phyloP scores from a whole-genome alignment of 768 basidiomycete species.

The Termitomyces heimii region DNA sequence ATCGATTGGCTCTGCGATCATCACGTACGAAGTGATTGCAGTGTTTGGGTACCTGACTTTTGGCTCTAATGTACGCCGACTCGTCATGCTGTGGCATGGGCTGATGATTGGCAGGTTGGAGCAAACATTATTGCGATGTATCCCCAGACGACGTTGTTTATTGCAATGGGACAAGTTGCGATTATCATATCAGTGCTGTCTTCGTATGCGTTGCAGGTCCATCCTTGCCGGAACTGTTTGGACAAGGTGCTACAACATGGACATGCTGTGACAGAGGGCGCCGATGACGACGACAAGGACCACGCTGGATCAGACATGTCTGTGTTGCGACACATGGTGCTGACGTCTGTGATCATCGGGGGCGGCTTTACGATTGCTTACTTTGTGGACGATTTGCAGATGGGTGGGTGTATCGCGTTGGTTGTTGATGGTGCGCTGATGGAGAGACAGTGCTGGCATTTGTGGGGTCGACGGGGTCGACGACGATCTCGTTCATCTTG shows the following conservation, averaged over 20 bases:
- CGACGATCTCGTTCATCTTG: slow-evolving; percentile 94
- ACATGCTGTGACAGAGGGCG: slow-evolving; percentile 29
- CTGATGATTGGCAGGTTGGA: slow-evolving; percentile 50
- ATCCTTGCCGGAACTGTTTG: slow-evolving; percentile 87
- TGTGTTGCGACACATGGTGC: slow-evolving; percentile 54
- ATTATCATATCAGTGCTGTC: slow-evolving; percentile 88
- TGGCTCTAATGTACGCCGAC: slow-evolving; percentile 61
- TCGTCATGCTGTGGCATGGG: not conserved
- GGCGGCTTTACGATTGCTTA: slow-evolving; percentile 70
- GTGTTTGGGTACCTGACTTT: slow-evolving; percentile 92
- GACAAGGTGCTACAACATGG: slow-evolving; percentile 77
- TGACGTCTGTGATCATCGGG: slow-evolving; percentile 63
- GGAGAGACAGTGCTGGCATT: slow-evolving; percentile 74
- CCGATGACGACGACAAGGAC: slow-evolving; percentile 45
- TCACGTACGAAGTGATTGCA: slow-evolving; percentile 86
- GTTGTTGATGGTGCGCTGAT: slow-evolving; percentile 1
- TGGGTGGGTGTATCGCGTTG: slow-evolving; percentile 51
- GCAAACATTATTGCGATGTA: slow-evolving; percentile 96
- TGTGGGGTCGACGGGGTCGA: slow-evolving; percentile 94
- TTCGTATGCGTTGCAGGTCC: slow-evolving; percentile 92
- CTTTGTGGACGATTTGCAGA: slow-evolving; percentile 68
- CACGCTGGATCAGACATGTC: slow-evolving; percentile 61
- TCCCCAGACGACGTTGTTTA: slow-evolving; percentile 83
- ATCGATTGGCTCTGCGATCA: slow-evolving; percentile 78
- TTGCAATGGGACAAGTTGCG: slow-evolving; percentile 89